Base-by-base conservation (phyloP, 352 stramenopile species). In the Globisporangium cystogenes region DNA sequence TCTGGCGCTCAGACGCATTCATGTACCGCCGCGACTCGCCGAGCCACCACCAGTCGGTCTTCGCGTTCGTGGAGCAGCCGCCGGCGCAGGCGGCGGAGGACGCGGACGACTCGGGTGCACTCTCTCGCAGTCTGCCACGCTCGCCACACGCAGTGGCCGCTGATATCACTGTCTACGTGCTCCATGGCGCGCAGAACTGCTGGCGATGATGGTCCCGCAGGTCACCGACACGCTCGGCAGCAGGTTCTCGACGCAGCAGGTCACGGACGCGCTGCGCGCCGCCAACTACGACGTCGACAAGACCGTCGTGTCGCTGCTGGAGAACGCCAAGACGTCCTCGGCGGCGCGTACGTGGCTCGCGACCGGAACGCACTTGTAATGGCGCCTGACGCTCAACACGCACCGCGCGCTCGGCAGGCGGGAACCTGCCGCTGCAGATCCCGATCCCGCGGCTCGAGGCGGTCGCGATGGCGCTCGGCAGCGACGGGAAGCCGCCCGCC, bases 11-110 rank as follows among this genome's bases (percentile, higher is more conserved):
- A 90, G 82, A 88, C 55, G 70, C 83, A 58, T 89, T 90, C 59
- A 85, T 93, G 64, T 91, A 93, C 56, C 80, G 78, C 16, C 77
- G 82, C 21, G 78, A 93, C 60, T 91, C 82, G 16, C 82, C 82
- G 27, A 91, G 76, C 45, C 80, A 74, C 55, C 68, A 80, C 51
- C 70, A 65, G n/a, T 90, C 76, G 7, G 72, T 93, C 18, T 93
- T 93, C 58, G 78, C 80, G 42, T 93, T 93, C 55, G 74, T 91
- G 7, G 76, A 90, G 36, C 77, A 86, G 20, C 55, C 54, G 4
- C 29, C 55, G 12, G 31, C 55, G 8, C 51, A 42, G 6, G 27
- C 40, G 27, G 42, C 46, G 2, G 16, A 8, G 8, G 44, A 53
- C 35, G 56, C 64, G 1, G 65, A 74, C 26, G 74, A 90, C 54